phyloP scores from a whole-genome alignment of 2,329 filamentous ascomycete genomes.

The Pseudogymnoascus sp. region DNA sequence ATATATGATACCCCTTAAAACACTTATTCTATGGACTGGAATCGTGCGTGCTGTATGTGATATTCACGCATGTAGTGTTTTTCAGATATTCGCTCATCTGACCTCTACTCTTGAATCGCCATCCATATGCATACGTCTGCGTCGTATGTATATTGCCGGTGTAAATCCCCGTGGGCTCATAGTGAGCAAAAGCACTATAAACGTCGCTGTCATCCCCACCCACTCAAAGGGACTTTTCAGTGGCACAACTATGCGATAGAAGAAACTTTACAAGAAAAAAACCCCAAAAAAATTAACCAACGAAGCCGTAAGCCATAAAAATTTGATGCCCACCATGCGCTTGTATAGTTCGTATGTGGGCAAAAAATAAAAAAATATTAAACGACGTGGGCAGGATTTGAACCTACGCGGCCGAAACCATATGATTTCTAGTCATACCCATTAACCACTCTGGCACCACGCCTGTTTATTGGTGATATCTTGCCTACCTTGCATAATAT shows the following conservation, averaged over 20 bases:
- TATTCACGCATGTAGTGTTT: not conserved
- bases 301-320: not conserved
- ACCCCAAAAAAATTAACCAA: not conserved
- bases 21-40: not conserved
- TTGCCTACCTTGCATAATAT: no score
- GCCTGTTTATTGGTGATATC: constrained; percentile 11
- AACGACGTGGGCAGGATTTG: constrained; percentile 9
- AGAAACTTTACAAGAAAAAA: not conserved
- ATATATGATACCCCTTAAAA: constrained; percentile 2
- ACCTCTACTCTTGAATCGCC: not conserved
- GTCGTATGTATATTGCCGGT: not conserved
- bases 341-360: not conserved
- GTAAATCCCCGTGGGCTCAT: not conserved
- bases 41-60: not conserved
- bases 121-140: no score
- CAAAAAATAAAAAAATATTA: not conserved
- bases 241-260: no score
- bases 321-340: not conserved
- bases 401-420: constrained; percentile 9
- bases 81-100: not conserved
- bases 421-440: constrained; percentile 28
- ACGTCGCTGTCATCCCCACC: no score
- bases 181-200: not conserved
- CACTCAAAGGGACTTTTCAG: no score
- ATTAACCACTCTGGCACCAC: constrained; percentile 30